phyloP scores from a whole-genome alignment of 495 filamentous ascomycete species.

The Penicillium cataractarum region DNA sequence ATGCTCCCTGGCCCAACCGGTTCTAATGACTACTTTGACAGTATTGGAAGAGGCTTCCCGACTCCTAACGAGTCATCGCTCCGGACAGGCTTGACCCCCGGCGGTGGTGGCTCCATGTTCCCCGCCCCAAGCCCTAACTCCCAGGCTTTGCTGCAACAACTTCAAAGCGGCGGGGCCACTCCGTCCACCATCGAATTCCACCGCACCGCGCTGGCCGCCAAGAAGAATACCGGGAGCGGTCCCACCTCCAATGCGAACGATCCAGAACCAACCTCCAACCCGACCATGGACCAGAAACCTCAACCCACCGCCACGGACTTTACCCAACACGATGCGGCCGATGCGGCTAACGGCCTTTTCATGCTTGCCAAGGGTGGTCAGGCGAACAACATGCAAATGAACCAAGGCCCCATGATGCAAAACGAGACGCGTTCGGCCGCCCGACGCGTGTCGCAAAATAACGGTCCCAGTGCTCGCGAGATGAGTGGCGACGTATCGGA shows the following conservation, averaged over 20 bases:
- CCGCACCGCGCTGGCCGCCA: slow-evolving; percentile 82
- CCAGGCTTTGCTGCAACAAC: slow-evolving; percentile 74
- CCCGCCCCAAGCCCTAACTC: slow-evolving; percentile 87
- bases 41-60: slow-evolving; percentile 83
- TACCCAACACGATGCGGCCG: slow-evolving; percentile 84
- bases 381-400: slow-evolving; percentile 50
- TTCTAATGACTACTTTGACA: slow-evolving; percentile 77
- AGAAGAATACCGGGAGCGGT: slow-evolving; percentile 60
- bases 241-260: slow-evolving; percentile 56
- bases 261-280: slow-evolving; percentile 48
- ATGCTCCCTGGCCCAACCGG: slow-evolving; percentile 89
- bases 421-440: slow-evolving; percentile 37
- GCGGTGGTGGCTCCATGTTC: slow-evolving; percentile 97
- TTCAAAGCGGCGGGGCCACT: slow-evolving; percentile 81
- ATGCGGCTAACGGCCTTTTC: slow-evolving; percentile 93
- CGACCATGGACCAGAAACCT: slow-evolving; percentile 55
- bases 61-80: slow-evolving; percentile 97
- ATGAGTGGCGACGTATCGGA: slow-evolving; percentile 73
- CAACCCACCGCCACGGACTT: slow-evolving; percentile 59
- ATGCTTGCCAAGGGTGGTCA: slow-evolving; percentile 77
- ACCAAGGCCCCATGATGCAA: slow-evolving; percentile 24
- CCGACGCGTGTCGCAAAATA: slow-evolving; percentile 38
- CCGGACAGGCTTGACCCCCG: slow-evolving; percentile 88
- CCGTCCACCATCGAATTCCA: slow-evolving; percentile 94
- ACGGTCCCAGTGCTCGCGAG: slow-evolving; percentile 54